Base-by-base conservation (phyloP, 805 yeast species). In the Teunomyces atbi region DNA sequence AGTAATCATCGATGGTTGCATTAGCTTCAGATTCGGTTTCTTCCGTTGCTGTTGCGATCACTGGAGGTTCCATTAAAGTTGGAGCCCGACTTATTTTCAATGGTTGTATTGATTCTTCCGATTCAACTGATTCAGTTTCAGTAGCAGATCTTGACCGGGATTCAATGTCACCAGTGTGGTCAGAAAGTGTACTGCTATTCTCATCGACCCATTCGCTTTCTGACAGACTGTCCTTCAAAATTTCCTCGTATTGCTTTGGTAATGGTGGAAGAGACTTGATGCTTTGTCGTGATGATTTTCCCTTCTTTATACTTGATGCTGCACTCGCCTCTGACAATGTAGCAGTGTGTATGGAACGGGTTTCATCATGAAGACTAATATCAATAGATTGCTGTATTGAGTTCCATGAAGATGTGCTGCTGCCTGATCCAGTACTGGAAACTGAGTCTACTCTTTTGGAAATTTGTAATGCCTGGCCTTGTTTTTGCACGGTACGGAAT, bases 331-430 rank as follows among this genome's bases (percentile, higher is more conserved):
- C 39, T 4, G 39, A 21, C 3, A 36, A 18, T 3, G 39, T 16
- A 6, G 28, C 28, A 6, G 39, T 36, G n/a, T 13, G 39, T 5
- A 36, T 36, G 15, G 39, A 36, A 3, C 21, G 27, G 11, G 10
- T 6, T 8, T 36, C 39, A 10, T 26, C 33, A 12, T 16, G 20
- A 21, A 39, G 7, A 5, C 39, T 48, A 16, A 56, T 49, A 20
- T 62, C 65, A 29, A 57, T 46, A 6, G 64, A 60, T 27, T 58
- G 55, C 46, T 65, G 69, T 10, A 65, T 44, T 0, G 69, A 64
- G 33, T 59, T 56, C 67, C 68, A 65, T 3, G 66, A 61, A 10
- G 53, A 45, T 4, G 44, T 37, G 16, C 51, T 47, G 2, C 46
- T 41, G 5, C 39, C 46, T 3, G 50, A 47, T n/a, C 18, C 34